Percentiles rank a stretch among this genome's conserved stretches.
phyloP scores from a whole-genome alignment of 441 rosid species.

The Adansonia madagascariensis region DNA sequence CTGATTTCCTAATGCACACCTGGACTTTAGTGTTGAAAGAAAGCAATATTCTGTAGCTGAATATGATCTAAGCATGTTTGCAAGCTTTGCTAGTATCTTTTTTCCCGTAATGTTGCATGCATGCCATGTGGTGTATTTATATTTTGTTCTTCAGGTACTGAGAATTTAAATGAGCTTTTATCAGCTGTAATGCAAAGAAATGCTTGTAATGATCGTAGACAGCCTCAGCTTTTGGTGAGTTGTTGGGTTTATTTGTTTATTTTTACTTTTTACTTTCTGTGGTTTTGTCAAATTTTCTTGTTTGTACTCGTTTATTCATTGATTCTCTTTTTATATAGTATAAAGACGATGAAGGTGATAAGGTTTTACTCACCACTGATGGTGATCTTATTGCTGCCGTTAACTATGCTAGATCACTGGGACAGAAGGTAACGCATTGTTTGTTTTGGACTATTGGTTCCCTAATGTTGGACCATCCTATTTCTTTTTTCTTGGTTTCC shows the following conservation, averaged over 20 bases:
- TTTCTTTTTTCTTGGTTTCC: neutral
- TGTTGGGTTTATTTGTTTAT: neutral
- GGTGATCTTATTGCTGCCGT: conserved; percentile 73
- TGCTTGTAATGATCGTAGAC: conserved; percentile 43
- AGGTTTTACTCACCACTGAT: conserved; percentile 62
- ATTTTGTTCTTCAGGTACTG: conserved; percentile 47
- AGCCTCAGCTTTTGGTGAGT: conserved; percentile 70
- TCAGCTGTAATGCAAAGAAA: conserved; percentile 65
- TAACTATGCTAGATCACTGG: conserved; percentile 59
- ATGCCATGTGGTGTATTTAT: neutral
- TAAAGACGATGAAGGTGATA: conserved; percentile 87
- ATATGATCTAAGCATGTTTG: conserved; percentile 7
- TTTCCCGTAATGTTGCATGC: neutral
- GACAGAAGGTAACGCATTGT: conserved; percentile 54
- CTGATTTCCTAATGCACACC: neutral
- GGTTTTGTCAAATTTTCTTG: neutral
- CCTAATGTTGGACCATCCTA: neutral
- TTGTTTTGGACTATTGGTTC: neutral
- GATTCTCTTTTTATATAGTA: conserved; percentile 43
- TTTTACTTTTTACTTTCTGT: neutral
- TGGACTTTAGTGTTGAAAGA: neutral
- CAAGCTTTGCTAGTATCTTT: neutral
- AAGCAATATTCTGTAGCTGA: neutral
- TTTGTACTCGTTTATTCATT: conserved; percentile 10
- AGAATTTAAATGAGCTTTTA: conserved; percentile 65